phyloP scores from a whole-genome alignment of 805 yeast genomes.

The Schizosaccharomyces japonicus region DNA sequence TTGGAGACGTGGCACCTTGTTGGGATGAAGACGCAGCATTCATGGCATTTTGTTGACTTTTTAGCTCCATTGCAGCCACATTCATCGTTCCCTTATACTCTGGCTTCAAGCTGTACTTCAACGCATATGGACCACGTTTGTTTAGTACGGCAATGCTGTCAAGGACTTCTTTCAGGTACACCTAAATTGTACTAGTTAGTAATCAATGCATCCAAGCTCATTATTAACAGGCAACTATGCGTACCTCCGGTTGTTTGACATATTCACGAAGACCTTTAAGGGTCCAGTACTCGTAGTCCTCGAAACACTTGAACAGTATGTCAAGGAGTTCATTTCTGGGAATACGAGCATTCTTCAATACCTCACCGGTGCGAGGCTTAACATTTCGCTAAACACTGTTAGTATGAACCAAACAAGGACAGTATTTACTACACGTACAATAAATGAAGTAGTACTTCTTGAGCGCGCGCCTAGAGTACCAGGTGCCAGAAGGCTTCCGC shows the following conservation, averaged over 20 bases:
- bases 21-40: not conserved
- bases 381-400: not conserved
- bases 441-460: not conserved
- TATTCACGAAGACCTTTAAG: conserved; percentile 82
- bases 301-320: conserved; percentile 65
- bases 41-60: not conserved
- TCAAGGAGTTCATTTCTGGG: conserved; percentile 81
- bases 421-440: not conserved
- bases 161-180: conserved; percentile 62
- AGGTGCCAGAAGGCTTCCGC: conserved; percentile 1
- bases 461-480: conserved; percentile 2
- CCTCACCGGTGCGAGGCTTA: conserved; percentile 1
- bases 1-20: not conserved
- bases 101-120: conserved; percentile 70
- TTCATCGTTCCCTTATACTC: conserved; percentile 38
- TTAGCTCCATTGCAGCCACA: not conserved
- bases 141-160: conserved; percentile 74
- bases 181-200: conserved; percentile 16
- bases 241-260: conserved; percentile 72
- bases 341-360: conserved; percentile 35
- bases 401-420: not conserved
- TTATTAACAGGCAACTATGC: not conserved
- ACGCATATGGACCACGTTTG: conserved; percentile 87
- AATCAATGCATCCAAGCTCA: not conserved
- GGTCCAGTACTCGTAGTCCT: conserved; percentile 90